Conservation (phyloP, 306 rosid species). For the Senna siamea region DNA sequence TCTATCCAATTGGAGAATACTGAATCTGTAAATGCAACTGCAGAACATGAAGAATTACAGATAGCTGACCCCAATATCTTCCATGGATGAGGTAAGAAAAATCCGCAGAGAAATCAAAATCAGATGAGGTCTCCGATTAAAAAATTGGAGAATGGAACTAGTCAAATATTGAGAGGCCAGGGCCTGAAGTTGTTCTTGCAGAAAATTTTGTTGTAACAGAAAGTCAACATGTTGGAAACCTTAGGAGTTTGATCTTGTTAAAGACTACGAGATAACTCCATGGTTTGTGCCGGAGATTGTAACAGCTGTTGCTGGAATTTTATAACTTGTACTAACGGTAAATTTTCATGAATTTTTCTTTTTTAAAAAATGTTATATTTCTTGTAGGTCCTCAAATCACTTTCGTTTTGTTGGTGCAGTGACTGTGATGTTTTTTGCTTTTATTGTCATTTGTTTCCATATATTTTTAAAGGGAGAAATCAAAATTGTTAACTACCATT, state of each 20-base stretch:
- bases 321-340: too few relatives aligned
- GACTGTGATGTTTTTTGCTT: too few relatives aligned
- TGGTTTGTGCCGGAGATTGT: not conserved
- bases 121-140: not conserved
- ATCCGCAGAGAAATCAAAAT: not conserved
- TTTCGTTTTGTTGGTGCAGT: too few relatives aligned
- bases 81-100: not conserved
- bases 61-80: conserved; percentile 15
- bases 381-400: too few relatives aligned
- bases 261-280: not conserved
- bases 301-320: too few relatives aligned
- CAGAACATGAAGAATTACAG: conserved; percentile 20
- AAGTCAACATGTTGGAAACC: not conserved
- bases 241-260: not conserved
- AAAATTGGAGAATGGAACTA: not conserved
- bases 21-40: conserved; percentile 21
- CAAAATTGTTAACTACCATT: too few relatives aligned
- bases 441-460: too few relatives aligned
- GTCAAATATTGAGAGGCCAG: not conserved
- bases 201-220: not conserved
- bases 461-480: too few relatives aligned
- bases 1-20: conserved; percentile 29
- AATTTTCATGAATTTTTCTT: too few relatives aligned
- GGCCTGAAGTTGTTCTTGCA: conserved; percentile 11
- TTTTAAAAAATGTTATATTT: too few relatives aligned